Evolutionary conservation across 306 rosid genomes (phyloP).

Genomic region (Prosopis cineraria): DNA sequence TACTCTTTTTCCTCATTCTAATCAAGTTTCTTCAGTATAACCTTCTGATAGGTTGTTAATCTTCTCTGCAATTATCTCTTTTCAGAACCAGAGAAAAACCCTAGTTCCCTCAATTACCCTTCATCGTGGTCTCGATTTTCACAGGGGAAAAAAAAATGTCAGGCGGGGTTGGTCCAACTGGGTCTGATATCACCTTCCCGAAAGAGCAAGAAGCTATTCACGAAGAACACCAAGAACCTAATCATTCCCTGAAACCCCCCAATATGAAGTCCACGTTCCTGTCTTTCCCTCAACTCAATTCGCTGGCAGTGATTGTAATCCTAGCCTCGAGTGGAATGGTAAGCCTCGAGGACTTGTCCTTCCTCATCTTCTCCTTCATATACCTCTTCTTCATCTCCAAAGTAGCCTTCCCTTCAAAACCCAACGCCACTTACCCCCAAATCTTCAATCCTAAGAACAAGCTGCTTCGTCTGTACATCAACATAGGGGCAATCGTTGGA

Average conservation of each 20-base stretch:
- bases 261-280: slow-evolving; percentile 38
- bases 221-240: slow-evolving; percentile 47
- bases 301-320: slow-evolving; percentile 56
- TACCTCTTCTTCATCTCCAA: slow-evolving; percentile 71
- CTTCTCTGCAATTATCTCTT: neutral
- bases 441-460: slow-evolving; percentile 54
- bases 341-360: slow-evolving; percentile 61
- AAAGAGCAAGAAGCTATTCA: slow-evolving; percentile 50
- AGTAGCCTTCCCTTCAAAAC: slow-evolving; percentile 64
- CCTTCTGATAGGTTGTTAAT: no score
- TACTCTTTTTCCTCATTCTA: neutral
- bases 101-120: neutral
- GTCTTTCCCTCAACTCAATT: slow-evolving; percentile 70
- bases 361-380: slow-evolving; percentile 53
- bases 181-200: slow-evolving; percentile 60
- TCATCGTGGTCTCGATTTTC: neutral
- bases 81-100: neutral
- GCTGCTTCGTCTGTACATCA: slow-evolving; percentile 58
- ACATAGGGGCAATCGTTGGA: slow-evolving; percentile 60
- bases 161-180: slow-evolving; percentile 82
- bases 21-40: no score
- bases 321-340: slow-evolving; percentile 87
- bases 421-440: neutral
- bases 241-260: slow-evolving; percentile 19
- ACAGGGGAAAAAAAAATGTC: slow-evolving; percentile 50